Conservation (phyloP, 495 filamentous ascomycete genomes). For the Aspergillus steynii region DNA sequence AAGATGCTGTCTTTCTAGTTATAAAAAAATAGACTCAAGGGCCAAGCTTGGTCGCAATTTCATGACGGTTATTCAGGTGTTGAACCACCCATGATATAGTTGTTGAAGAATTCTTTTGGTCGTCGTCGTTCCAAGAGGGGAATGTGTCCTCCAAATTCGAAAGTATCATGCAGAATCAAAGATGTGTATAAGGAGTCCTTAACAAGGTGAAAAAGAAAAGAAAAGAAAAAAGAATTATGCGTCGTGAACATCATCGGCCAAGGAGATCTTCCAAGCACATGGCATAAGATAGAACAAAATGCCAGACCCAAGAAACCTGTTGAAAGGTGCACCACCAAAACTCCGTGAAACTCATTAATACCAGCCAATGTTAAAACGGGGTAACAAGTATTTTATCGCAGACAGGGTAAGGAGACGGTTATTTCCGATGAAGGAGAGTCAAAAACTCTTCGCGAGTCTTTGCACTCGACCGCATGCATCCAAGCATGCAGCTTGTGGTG, state of each 20-base stretch:
- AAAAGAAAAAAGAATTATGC: not conserved
- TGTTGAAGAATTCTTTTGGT: not conserved
- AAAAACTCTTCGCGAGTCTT: slow-evolving; percentile 95
- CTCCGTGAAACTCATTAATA: slow-evolving; percentile 37
- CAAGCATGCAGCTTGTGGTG: slow-evolving; percentile 94
- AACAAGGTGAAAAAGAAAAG: not conserved
- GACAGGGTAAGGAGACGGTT: slow-evolving; percentile 19
- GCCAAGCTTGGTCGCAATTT: not conserved
- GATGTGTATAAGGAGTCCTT: slow-evolving; percentile 1
- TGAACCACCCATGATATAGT: not conserved
- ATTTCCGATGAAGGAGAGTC: slow-evolving; percentile 69
- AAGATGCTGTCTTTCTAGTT: not conserved
- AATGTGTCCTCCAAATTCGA: not conserved
- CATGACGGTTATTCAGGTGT: not conserved
- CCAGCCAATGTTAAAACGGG: slow-evolving; percentile 29
- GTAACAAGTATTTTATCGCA: slow-evolving; percentile 20
- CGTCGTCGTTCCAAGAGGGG: not conserved
- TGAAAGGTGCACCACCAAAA: slow-evolving; percentile 42
- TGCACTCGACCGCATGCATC: slow-evolving; percentile 86
- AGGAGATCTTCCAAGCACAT: not conserved
- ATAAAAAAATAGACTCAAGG: not conserved
- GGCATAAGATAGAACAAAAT: slow-evolving; percentile 14
- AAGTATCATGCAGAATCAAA: not conserved
- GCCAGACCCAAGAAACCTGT: slow-evolving; percentile 32
- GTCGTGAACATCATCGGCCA: not conserved